Base-by-base conservation (phyloP, 225 moss, liverwort and hornwort genomes). In the Anthoceros angustus region DNA sequence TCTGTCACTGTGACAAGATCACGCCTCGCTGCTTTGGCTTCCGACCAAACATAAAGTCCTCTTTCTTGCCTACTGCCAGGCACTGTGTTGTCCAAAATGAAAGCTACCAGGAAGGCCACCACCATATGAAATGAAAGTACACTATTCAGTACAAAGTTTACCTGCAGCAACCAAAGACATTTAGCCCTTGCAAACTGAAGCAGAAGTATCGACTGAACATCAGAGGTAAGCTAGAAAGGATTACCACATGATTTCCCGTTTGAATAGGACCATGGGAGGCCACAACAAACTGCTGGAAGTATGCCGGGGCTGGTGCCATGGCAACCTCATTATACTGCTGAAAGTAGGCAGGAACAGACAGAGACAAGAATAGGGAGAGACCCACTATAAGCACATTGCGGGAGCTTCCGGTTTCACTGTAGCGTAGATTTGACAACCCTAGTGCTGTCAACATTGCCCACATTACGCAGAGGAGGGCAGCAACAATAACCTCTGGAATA, bases 61-160 rank as follows among this genome's bases (percentile, higher is more conserved):
- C 92, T 76, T 43, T 89, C 89, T 65, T 83, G 87, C 48, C 74
- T 77, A 70, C 75, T 93, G 40, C 87, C 89, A n/a, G 85, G 87
- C 20, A 93, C 87, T 6, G 89, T 89, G 64, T 93, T 93, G 70
- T 89, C 87, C 66, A 87, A 70, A 55, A 89, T 48, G 41, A 87
- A 87, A 4, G 89, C 92, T 46, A 87, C 92, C 41, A 87, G 69
- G 64, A 93, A 93, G 21, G 83, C 89, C 61, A 89, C 71, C 43
- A 93, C 89, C 89, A 93, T 93, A 55, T 93, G 83, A 60, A 93
- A 67, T 12, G 92, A 93, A 42, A 93, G 79, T 25, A 89, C 75
- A 9, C 82, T 84, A 73, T 89, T 93, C 25, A 93, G 75, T 25
- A 73, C 87, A 70, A 87, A 80, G 71, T 93, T 89, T 32, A 74